Conservation (phyloP, 2,329 filamentous ascomycete genomes). For the Monilinia polystroma region DNA sequence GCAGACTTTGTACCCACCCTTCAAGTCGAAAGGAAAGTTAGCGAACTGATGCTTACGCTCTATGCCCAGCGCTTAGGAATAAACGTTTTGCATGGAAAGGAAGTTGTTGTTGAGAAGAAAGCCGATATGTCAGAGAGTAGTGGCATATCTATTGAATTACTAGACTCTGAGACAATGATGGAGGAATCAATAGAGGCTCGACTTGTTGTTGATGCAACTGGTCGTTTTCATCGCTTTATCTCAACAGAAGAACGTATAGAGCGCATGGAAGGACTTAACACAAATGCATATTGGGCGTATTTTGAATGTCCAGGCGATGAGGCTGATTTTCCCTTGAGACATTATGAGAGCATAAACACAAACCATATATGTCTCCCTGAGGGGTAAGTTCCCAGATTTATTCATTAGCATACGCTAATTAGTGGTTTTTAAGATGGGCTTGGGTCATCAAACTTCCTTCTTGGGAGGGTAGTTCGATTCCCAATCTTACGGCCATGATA, state of each 20-base stretch:
- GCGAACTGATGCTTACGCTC: conserved; percentile 36
- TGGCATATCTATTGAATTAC: conserved; percentile 11
- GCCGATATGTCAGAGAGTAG: background rate
- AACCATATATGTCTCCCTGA: conserved; percentile 38
- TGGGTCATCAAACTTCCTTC: conserved; percentile 37
- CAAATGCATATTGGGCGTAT: conserved; percentile 32
- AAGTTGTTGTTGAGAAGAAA: conserved; percentile 19
- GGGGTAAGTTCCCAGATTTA: conserved; percentile 24
- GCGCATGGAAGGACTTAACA: conserved; percentile 33
- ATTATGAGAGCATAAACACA: conserved; percentile 35
- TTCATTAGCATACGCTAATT: conserved; percentile 1
- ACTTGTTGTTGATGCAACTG: conserved; percentile 35
- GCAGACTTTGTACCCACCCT: conserved; percentile 29
- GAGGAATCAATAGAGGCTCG: conserved; percentile 25
- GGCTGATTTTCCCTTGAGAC: conserved; percentile 31
- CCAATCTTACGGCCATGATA: conserved; percentile 36
- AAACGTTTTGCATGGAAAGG: conserved; percentile 34
- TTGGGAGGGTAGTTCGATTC: conserved; percentile 35
- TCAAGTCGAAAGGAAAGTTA: conserved; percentile 36
- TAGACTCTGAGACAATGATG: conserved; percentile 14
- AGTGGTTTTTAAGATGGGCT: conserved; percentile 29
- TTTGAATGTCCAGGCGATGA: conserved; percentile 31
- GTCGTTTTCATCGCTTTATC: conserved; percentile 31
- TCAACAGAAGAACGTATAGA: conserved; percentile 31
- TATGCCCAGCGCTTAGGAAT: conserved; percentile 35